Evolutionary conservation across 2,329 filamentous ascomycete species (phyloP), one percentile per base, ranked within the genome.

Genomic region (Diaporthe ampelina): DNA sequence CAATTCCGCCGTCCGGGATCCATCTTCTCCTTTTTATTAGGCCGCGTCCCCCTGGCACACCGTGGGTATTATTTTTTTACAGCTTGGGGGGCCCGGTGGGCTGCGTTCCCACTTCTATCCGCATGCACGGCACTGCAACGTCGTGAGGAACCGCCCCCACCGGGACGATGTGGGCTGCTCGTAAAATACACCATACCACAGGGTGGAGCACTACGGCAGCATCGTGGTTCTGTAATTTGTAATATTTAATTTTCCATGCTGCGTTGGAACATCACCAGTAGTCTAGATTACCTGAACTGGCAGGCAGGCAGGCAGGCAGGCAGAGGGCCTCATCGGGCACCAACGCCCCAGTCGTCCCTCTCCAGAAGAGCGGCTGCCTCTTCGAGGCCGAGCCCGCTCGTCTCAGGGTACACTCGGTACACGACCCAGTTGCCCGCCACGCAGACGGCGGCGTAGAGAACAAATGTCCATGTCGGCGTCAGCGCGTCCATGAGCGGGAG

Each of bases 321-420:
- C 24, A 40, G 37, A 54, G 24, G 40, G 35, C 24, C 13, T 56
- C 54, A 56, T 43, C 63, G 54, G 32, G 65, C 32, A 56, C 32
- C 48, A 54, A 58, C 56, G 0, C 94, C 94, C 93, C 93, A 97
- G 8, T 92, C 93, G 75, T 93, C 94, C 73, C 92, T 81, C 77
- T 91, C 91, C 70, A 97, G 83, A 76, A 97, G 83, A 19, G 87
- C 88, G 9, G 93, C 91, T 9, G 94, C 93, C 81, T 96, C 94
- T 84, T 98, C 95, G 9, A 98, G 85, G 76, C 91, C 92, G 80
- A 97, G 82, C 0, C 95, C 95, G 73, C 91, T 93, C 74, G 95
- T 97, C 86, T 98, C 95, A 0, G 95, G 95, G 83, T 98, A 98
- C 50, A 95, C 93, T 37, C 82, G 83, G 89, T 91, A 95, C 15